A percentile compares a stretch with the other conserved stretches of the same genome.
These are phyloP conservation scores for Alopecurus myosuroides DNA, from an alignment of 176 grass and related monocot species.

Conservation along the genomic window DNA sequence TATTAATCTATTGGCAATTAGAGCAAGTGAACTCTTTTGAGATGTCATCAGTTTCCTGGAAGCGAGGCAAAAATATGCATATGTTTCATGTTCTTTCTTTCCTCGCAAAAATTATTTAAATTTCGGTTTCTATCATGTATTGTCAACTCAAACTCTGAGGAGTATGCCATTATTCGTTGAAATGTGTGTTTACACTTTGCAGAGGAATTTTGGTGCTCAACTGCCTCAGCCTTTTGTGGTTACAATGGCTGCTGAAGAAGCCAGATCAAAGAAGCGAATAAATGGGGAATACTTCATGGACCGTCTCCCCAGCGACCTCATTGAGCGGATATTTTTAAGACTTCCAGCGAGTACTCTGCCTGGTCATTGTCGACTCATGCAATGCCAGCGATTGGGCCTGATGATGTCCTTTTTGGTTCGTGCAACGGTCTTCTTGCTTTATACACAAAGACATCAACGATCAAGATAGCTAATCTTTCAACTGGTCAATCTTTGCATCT, in stretches of 20 bases:
- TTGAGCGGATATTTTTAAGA: constrained; percentile 25
- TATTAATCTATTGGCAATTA: not conserved
- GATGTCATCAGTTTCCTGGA: not conserved
- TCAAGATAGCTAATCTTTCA: constrained; percentile 34
- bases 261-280: not conserved
- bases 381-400: not conserved
- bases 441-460: constrained; percentile 16
- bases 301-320: not conserved
- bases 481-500: constrained; percentile 28
- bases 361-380: not conserved
- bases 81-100: not conserved
- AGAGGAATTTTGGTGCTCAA: not conserved
- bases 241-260: not conserved
- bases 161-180: not conserved
- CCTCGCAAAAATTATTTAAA: not conserved
- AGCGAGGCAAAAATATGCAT: not conserved
- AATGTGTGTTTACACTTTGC: constrained; percentile 4
- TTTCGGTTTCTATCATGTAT: not conserved
- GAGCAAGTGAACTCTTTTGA: not conserved
- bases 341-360: constrained; percentile 20
- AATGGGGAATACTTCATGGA: not conserved
- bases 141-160: not conserved
- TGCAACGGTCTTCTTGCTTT: constrained; percentile 38
- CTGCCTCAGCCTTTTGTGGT: not conserved
- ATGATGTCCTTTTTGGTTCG: constrained; percentile 27